These are phyloP conservation scores for Ceratobasidium sp. DNA, from an alignment of 1,284 basidiomycete species.

Conservation along the genomic window DNA sequence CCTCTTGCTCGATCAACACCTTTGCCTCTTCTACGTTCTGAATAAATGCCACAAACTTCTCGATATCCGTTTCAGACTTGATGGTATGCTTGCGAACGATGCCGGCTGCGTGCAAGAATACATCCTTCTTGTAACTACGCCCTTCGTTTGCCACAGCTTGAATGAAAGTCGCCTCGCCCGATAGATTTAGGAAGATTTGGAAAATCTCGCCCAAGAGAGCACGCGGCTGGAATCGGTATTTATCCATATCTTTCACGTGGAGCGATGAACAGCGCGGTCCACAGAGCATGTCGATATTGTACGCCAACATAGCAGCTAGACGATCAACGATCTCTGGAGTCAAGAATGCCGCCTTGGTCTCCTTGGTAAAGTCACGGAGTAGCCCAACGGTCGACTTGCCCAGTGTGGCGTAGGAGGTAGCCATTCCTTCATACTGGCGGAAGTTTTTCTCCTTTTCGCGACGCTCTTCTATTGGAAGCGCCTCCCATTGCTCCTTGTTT, in stretches of 20 bases:
- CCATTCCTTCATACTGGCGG: constrained; percentile 78
- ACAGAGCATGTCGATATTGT: constrained; percentile 88
- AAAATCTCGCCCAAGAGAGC: constrained; percentile 84
- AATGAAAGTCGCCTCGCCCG: constrained; percentile 80
- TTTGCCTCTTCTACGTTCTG: constrained; percentile 84
- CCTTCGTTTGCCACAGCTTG: constrained; percentile 90
- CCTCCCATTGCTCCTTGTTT: constrained; percentile 69
- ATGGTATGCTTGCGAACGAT: constrained; percentile 71
- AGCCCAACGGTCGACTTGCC: constrained; percentile 87
- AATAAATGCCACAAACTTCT: constrained; percentile 73
- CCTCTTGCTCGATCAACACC: constrained; percentile 79
- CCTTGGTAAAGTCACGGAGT: constrained; percentile 89
- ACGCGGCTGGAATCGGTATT: constrained; percentile 88
- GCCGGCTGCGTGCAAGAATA: constrained; percentile 81
- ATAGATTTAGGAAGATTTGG: constrained; percentile 90
- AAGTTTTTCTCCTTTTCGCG: constrained; percentile 84
- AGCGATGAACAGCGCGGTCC: constrained; percentile 86
- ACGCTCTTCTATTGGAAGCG: constrained; percentile 70
- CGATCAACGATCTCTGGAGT: constrained; percentile 95
- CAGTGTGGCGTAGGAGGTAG: constrained; percentile 83
- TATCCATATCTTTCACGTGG: constrained; percentile 84
- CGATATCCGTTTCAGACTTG: constrained; percentile 82
- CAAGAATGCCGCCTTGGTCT: constrained; percentile 92
- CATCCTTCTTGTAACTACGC: constrained; percentile 82
- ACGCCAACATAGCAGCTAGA: constrained; percentile 95